Base-by-base conservation (phyloP, 176 grass and related monocot species). In the Raddia distichophylla region DNA sequence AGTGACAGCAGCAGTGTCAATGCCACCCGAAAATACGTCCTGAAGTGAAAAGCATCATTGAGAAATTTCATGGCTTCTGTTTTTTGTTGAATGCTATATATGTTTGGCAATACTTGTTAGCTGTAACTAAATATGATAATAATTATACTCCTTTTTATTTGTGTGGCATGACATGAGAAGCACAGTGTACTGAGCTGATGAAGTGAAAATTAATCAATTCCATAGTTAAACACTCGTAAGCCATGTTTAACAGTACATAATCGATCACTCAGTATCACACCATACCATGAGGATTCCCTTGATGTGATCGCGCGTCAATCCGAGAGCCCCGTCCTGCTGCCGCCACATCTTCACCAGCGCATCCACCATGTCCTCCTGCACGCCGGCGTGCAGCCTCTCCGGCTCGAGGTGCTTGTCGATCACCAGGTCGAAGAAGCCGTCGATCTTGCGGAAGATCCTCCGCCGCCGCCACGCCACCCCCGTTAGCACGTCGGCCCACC, bases 341-440 rank as follows among this genome's bases (percentile, higher is more conserved):
- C 16, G 87, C 88, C 88, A 90, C 13, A 90, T 77, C 73, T 74
- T 90, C 11, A 90, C 62, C 40, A 92, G 50, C 10, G 77, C 83
- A 3, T 92, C 90, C 0, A 92, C 90, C 44, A 92, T 60, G 78
- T 87, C 86, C 55, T 92, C 87, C 79, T 79, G 72, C 20, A 60
- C 63, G 2, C 35, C 78, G 0, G 19, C 73, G 14, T 44, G 27
- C 16, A 71, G 19, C 80, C 86, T 64, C 34, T 67, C 83, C 0
- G 73, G 82, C 1, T 89, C 47, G 0, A 89, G 77, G 35, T 92
- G 90, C 16, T 73, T 75, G 12, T 86, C 60, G 17, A 92, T 79
- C 0, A 92, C 66, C 15, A 18, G 51, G 2, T 92, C 87, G 1
- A 92, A 92, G 63, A 92, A 92, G 0, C 42, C 43, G 4, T 89